Conservation (phyloP, 2,329 filamentous ascomycete species). For the Catunica adiposa region DNA sequence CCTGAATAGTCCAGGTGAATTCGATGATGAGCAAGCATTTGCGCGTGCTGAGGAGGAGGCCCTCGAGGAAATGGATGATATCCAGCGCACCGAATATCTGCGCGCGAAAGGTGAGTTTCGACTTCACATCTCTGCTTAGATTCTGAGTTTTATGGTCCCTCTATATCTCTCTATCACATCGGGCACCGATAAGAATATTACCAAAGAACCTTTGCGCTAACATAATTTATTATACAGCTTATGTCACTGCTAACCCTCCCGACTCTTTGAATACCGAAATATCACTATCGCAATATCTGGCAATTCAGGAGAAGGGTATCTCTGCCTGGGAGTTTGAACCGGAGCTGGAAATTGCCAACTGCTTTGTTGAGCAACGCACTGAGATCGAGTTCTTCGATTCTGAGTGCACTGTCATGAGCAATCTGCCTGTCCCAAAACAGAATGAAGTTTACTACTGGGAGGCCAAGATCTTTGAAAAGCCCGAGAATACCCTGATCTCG, state of each 20-base stretch:
- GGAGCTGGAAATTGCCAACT: conserved; percentile 97
- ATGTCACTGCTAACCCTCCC: conserved; percentile 82
- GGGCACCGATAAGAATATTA: neutral
- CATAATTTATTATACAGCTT: conserved; percentile 41
- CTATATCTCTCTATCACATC: neutral
- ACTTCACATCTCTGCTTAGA: neutral
- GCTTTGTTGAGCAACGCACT: conserved; percentile 88
- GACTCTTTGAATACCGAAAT: conserved; percentile 95
- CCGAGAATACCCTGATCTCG: conserved; percentile 69
- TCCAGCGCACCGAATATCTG: conserved; percentile 77
- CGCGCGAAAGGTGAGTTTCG: conserved; percentile 66
- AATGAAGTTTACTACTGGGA: conserved; percentile 99
- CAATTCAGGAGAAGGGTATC: conserved; percentile 98
- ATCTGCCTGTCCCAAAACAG: conserved; percentile 90
- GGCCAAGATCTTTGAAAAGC: conserved; percentile 95
- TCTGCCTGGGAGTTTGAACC: conserved; percentile 99
- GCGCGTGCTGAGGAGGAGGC: conserved; percentile 87
- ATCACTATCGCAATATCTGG: conserved; percentile 89
- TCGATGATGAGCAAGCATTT: conserved; percentile 94
- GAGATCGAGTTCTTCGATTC: conserved; percentile 99
- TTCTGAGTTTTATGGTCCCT: neutral
- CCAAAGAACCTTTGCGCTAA: neutral
- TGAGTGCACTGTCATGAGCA: conserved; percentile 93
- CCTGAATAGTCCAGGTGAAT: conserved; percentile 84
- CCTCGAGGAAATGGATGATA: conserved; percentile 86